Conservation (phyloP, 805 yeast species). For the Pichia deserticola region DNA sequence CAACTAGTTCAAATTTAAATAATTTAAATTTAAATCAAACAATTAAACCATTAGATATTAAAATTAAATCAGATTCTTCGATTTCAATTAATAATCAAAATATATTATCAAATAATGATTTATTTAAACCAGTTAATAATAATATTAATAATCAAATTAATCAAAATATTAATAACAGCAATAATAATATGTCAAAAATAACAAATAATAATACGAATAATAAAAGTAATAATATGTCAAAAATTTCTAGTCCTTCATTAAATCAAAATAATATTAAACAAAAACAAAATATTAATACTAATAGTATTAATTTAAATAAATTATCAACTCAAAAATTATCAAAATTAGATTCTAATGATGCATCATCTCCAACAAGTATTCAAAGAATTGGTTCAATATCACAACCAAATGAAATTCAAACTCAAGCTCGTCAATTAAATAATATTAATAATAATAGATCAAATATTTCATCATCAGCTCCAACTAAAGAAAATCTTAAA, state of each 20-base stretch:
- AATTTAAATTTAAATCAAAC: background rate
- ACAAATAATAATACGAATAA: background rate
- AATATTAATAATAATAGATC: background rate
- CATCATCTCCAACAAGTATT: background rate
- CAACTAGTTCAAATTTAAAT: background rate
- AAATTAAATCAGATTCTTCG: conserved; percentile 18
- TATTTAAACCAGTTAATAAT: background rate
- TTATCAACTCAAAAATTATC: background rate
- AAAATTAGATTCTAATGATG: background rate
- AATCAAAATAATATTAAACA: background rate
- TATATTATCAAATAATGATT: conserved; percentile 12
- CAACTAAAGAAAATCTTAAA: conserved; percentile 11
- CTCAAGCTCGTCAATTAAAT: conserved; percentile 6
- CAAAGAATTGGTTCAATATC: conserved; percentile 1
- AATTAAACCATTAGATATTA: conserved; percentile 12
- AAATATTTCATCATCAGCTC: conserved; percentile 15
- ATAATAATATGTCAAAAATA: no score
- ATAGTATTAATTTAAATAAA: background rate
- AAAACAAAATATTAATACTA: background rate
- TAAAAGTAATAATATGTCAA: no score
- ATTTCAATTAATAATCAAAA: conserved; percentile 19
- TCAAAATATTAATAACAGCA: background rate
- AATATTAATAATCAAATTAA: background rate
- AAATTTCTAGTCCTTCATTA: no score
- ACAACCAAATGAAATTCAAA: conserved; percentile 6